These are phyloP conservation scores for Phylloporus sp. DNA, from an alignment of 768 basidiomycete genomes.

Conservation along the genomic window DNA sequence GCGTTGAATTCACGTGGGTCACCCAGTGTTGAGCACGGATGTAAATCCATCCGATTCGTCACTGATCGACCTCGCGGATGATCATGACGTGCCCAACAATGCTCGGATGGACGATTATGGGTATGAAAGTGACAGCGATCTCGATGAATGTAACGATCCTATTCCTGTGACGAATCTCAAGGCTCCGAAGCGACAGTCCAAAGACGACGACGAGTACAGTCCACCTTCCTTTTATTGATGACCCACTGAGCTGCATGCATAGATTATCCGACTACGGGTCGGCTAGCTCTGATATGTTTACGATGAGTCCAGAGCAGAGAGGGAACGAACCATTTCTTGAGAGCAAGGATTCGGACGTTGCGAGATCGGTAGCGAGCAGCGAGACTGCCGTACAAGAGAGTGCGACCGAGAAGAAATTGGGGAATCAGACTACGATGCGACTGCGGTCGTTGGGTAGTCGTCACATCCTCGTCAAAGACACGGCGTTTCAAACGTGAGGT, in stretches of 20 bases:
- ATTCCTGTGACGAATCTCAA: not conserved
- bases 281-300: slow-evolving; percentile 15
- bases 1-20: not conserved
- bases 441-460: slow-evolving; percentile 13
- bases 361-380: not conserved
- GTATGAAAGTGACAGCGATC: slow-evolving; percentile 32
- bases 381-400: not conserved
- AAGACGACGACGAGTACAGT: slow-evolving; percentile 8
- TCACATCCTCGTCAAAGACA: slow-evolving; percentile 23
- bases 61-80: slow-evolving; percentile 11
- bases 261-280: slow-evolving; percentile 16
- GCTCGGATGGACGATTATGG: slow-evolving; percentile 21
- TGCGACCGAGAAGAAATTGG: not conserved
- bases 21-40: slow-evolving; percentile 13
- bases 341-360: not conserved
- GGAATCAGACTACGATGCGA: not conserved
- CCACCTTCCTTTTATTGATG: not conserved
- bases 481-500: slow-evolving; percentile 25
- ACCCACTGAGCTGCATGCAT: not conserved
- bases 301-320: slow-evolving; percentile 9
- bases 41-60: slow-evolving; percentile 2
- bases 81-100: slow-evolving; percentile 4
- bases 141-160: slow-evolving; percentile 23
- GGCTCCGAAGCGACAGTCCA: not conserved
- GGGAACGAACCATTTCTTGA: not conserved